phyloP scores from a whole-genome alignment of 2,329 filamentous ascomycete species.

The Fusarium albosuccineum region DNA sequence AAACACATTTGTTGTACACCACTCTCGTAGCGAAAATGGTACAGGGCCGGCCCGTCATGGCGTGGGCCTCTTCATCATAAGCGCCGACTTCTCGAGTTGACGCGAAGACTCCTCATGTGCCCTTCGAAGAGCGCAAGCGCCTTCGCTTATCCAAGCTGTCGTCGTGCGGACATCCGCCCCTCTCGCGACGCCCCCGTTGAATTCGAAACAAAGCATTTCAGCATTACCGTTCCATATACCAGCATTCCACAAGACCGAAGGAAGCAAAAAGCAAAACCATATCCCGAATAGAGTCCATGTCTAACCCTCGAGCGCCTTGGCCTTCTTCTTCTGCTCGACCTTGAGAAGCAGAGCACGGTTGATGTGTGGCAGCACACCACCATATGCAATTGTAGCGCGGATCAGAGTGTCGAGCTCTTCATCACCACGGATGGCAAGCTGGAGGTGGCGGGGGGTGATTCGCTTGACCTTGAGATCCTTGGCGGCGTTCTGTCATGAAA shows the following conservation, averaged over 20 bases:
- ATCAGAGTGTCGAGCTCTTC: slow-evolving; percentile 98
- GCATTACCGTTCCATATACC: slow-evolving; percentile 47
- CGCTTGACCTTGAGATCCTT: slow-evolving; percentile 99
- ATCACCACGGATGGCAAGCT: slow-evolving; percentile 97
- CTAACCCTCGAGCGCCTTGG: slow-evolving; percentile 63
- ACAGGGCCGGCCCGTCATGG: slow-evolving; percentile 29
- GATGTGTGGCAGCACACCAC: slow-evolving; percentile 98
- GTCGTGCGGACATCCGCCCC: slow-evolving; percentile 37
- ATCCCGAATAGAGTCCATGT: slow-evolving; percentile 18
- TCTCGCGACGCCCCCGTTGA: slow-evolving; percentile 42
- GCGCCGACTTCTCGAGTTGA: slow-evolving; percentile 24
- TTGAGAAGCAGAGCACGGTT: slow-evolving; percentile 96
- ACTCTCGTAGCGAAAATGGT: slow-evolving; percentile 38
- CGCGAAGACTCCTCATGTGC: slow-evolving; percentile 37
- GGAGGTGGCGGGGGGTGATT: slow-evolving; percentile 96
- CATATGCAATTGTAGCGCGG: slow-evolving; percentile 96
- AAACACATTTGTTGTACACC: slow-evolving; percentile 45
- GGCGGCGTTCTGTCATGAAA: slow-evolving; percentile 80
- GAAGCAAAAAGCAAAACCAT: slow-evolving; percentile 40
- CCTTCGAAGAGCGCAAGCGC: slow-evolving; percentile 34
- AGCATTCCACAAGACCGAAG: slow-evolving; percentile 42
- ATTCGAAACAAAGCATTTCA: slow-evolving; percentile 46
- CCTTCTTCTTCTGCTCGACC: slow-evolving; percentile 98
- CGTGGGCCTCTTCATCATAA: slow-evolving; percentile 25
- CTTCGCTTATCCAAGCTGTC: slow-evolving; percentile 45